phyloP scores from a whole-genome alignment of 2,329 filamentous ascomycete species.

The Colletotrichum endophyticum region DNA sequence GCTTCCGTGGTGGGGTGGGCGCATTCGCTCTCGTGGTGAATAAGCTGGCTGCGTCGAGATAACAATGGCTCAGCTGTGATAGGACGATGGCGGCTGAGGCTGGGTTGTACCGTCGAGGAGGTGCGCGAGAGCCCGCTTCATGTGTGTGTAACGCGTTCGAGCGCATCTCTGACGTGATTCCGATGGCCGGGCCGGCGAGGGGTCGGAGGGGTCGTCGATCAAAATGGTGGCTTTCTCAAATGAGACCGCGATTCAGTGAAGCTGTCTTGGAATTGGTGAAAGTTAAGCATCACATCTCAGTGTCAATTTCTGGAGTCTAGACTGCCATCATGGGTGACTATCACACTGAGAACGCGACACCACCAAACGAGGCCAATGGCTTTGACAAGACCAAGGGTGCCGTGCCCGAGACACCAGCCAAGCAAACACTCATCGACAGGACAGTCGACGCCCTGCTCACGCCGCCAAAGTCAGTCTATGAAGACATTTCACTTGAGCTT shows the following conservation, averaged over 20 bases:
- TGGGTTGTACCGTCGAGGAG: background rate
- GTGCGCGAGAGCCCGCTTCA: background rate
- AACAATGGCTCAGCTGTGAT: constrained; percentile 11
- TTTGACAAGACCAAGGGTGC: background rate
- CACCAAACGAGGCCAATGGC: background rate
- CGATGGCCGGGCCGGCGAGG: background rate
- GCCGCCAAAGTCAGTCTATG: constrained; percentile 8
- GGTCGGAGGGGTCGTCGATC: background rate
- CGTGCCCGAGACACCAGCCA: background rate
- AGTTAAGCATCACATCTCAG: background rate
- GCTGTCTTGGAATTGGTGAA: background rate
- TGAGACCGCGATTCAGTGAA: background rate
- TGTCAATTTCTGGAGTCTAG: background rate
- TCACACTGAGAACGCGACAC: background rate
- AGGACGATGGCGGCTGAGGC: background rate
- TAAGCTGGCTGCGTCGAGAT: constrained; percentile 3
- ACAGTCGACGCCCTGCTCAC: constrained; percentile 11
- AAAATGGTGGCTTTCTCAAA: background rate
- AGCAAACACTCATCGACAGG: background rate
- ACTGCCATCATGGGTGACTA: constrained; percentile 8
- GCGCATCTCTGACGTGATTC: constrained; percentile 16
- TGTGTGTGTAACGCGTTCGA: constrained; percentile 9
- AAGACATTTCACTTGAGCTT: constrained; percentile 25
- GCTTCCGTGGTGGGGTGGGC: background rate
- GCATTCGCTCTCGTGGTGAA: background rate